Percentiles rank a stretch among this genome's conserved stretches.
Conservation (phyloP, 495 filamentous ascomycete species). For the Clohesyomyces aquaticus region DNA sequence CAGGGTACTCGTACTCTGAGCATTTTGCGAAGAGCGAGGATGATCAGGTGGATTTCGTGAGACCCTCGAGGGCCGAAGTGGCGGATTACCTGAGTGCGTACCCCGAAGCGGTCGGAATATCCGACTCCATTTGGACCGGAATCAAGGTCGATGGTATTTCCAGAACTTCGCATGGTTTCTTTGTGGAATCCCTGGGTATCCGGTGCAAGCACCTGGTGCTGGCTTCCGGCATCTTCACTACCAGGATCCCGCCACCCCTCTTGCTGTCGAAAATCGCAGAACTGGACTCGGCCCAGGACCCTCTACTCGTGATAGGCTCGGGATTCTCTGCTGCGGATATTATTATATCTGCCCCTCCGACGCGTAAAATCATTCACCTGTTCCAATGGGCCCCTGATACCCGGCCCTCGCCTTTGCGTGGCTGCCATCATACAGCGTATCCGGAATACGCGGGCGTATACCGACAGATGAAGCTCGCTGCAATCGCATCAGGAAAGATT, state of each 20-base stretch:
- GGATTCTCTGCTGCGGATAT: conserved; percentile 69
- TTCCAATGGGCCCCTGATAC: conserved; percentile 65
- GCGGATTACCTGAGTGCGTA: conserved; percentile 63
- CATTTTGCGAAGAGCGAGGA: conserved; percentile 54
- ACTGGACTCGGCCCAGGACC: conserved; percentile 34
- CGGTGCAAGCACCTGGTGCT: conserved; percentile 65
- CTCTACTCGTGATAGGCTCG: conserved; percentile 62
- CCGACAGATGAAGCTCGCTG: conserved; percentile 64
- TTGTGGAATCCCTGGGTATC: conserved; percentile 57
- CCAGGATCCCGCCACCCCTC: conserved; percentile 57
- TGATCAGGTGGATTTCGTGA: conserved; percentile 56
- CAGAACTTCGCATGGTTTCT: conserved; percentile 56
- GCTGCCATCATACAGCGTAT: conserved; percentile 67
- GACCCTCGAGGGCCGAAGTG: conserved; percentile 63
- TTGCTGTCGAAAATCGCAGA: conserved; percentile 50
- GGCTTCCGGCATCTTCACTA: conserved; percentile 66
- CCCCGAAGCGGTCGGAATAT: conserved; percentile 58
- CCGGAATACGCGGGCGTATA: conserved; percentile 70
- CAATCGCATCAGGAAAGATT: conserved; percentile 38
- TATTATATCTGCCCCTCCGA: conserved; percentile 58
- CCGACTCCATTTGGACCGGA: conserved; percentile 54
- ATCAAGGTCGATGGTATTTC: conserved; percentile 52
- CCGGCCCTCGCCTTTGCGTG: conserved; percentile 61
- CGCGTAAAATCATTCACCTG: conserved; percentile 62
- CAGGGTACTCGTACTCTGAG: conserved; percentile 63